These are phyloP conservation scores for Rhizopus arrhizus DNA, from an alignment of 371 early-diverging fungal genomes.

Conservation along the genomic window DNA sequence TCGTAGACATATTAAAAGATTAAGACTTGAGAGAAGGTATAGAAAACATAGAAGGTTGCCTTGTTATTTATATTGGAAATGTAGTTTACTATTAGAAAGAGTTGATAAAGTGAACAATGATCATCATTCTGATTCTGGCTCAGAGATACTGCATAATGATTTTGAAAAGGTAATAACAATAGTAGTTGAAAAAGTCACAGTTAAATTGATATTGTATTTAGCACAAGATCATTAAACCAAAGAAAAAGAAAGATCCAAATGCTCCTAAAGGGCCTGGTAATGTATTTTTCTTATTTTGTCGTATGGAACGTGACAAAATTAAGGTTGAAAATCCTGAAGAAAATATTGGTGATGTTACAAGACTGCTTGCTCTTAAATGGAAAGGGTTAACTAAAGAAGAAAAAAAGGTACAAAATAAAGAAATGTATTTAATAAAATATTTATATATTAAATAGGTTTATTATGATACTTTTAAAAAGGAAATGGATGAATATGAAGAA, in stretches of 20 bases:
- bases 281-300: constrained; percentile 66
- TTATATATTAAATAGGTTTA: constrained; percentile 36
- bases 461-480: constrained; percentile 53
- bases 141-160: constrained; percentile 24
- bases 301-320: constrained; percentile 58
- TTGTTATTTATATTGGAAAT: not conserved
- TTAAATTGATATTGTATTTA: not conserved
- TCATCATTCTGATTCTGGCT: constrained; percentile 27
- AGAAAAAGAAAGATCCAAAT: constrained; percentile 63
- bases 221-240: constrained; percentile 24
- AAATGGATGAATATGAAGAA: constrained; percentile 52
- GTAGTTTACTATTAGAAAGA: constrained; percentile 34
- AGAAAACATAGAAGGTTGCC: not conserved
- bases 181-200: not conserved
- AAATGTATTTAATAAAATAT: not conserved
- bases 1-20: constrained; percentile 45
- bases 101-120: constrained; percentile 23
- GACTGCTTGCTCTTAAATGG: constrained; percentile 56
- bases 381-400: constrained; percentile 50
- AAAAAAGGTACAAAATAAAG: constrained; percentile 40
- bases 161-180: constrained; percentile 19
- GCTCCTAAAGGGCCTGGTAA: constrained; percentile 72
- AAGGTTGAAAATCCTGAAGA: constrained; percentile 60
- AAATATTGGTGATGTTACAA: constrained; percentile 54
- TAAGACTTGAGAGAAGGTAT: constrained; percentile 43